These are phyloP conservation scores for Naematelia aurantialba DNA, from an alignment of 768 basidiomycete species.

Conservation along the genomic window DNA sequence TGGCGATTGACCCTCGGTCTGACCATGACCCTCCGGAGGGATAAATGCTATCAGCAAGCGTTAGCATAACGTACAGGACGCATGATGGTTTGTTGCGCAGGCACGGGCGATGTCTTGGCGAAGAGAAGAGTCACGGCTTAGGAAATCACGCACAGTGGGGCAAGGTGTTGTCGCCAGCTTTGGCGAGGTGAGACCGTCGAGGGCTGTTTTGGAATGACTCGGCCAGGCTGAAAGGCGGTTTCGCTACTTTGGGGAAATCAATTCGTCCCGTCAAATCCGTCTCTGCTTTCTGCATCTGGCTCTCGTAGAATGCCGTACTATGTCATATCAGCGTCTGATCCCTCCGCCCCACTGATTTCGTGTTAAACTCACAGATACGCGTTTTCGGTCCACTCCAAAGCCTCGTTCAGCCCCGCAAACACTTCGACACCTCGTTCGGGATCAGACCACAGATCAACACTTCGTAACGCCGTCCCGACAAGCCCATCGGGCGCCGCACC, in stretches of 20 bases:
- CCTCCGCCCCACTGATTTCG: constrained; percentile 51
- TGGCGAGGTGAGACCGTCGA: constrained; percentile 63
- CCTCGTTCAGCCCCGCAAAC: constrained; percentile 78
- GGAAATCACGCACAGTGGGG: constrained; percentile 28
- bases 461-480: constrained; percentile 68
- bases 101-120: too few relatives aligned
- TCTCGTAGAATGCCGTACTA: constrained; percentile 48
- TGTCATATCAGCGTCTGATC: constrained; percentile 37
- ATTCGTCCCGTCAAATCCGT: constrained; percentile 16
- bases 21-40: constrained; percentile 8
- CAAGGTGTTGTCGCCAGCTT: constrained; percentile 64
- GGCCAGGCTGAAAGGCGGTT: constrained; percentile 55
- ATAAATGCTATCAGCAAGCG: background rate
- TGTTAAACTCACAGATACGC: constrained; percentile 78
- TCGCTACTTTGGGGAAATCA: constrained; percentile 44
- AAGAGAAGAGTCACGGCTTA: too few relatives aligned
- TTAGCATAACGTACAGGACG: background rate
- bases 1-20: constrained; percentile 18
- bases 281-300: constrained; percentile 26
- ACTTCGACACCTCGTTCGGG: constrained; percentile 70
- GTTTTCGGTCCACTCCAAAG: constrained; percentile 97
- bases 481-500: constrained; percentile 61
- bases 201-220: constrained; percentile 62
- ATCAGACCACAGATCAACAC: constrained; percentile 68
- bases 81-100: too few relatives aligned